A percentile compares a stretch with the other conserved stretches of the same genome.
These are phyloP conservation scores for Kalmanozyma brasiliensis DNA, from an alignment of 1,284 basidiomycete genomes.

Conservation along the genomic window DNA sequence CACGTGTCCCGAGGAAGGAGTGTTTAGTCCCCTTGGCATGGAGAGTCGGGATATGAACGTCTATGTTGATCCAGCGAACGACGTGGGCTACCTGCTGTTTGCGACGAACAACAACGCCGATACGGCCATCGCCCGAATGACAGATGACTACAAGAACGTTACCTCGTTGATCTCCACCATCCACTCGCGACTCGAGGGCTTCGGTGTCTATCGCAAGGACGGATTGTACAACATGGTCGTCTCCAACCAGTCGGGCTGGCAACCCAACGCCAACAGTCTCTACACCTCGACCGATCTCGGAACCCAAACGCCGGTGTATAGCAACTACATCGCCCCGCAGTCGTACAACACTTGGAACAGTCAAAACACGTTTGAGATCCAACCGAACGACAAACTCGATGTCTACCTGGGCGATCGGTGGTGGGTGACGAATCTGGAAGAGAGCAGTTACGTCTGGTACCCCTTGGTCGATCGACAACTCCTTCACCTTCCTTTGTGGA, in stretches of 20 bases:
- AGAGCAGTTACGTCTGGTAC: conserved; percentile 28
- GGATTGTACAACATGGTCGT: conserved; percentile 35
- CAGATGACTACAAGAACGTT: conserved; percentile 19
- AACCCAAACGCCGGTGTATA: not conserved
- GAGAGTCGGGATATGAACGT: conserved; percentile 36
- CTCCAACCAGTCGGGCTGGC: conserved; percentile 21
- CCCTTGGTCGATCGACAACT: conserved; percentile 4
- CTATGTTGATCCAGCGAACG: conserved; percentile 18
- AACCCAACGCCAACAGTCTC: conserved; percentile 27
- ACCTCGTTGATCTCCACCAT: conserved; percentile 7
- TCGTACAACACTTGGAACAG: conserved; percentile 24
- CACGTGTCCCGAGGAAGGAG: conserved; percentile 10
- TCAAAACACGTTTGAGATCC: conserved; percentile 36
- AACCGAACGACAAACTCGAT: conserved; percentile 8
- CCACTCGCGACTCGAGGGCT: conserved; percentile 18
- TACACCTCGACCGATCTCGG: conserved; percentile 15
- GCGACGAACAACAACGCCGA: conserved; percentile 27
- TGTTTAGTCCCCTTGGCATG: conserved; percentile 30
- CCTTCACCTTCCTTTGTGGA: conserved; percentile 20
- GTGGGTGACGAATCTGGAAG: conserved; percentile 22
- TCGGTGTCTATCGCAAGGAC: conserved; percentile 23
- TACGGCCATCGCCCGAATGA: conserved; percentile 17
- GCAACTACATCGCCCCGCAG: conserved; percentile 14
- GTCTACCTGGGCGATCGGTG: conserved; percentile 32
- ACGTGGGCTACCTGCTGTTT: conserved; percentile 26